Conservation (phyloP, 2,329 filamentous ascomycete species). For the Alternaria panax region DNA sequence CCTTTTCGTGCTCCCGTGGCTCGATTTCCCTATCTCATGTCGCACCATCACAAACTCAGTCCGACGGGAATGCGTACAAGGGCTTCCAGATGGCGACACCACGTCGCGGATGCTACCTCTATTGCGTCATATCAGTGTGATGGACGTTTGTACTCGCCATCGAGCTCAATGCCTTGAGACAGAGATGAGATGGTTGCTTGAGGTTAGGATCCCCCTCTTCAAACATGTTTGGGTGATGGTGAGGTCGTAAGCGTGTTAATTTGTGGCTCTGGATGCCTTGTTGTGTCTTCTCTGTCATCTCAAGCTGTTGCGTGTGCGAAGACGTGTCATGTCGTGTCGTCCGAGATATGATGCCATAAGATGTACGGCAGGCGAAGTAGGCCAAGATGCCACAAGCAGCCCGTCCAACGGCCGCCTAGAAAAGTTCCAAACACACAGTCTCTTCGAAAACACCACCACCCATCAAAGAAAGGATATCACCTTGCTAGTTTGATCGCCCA, state of each 20-base stretch:
- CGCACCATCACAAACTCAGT: neutral
- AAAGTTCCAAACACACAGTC: neutral
- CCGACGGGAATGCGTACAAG: neutral
- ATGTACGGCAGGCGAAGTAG: neutral
- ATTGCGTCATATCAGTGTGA: neutral
- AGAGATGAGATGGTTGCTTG: neutral
- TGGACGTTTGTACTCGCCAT: neutral
- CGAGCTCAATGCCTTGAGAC: neutral
- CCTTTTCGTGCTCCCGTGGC: neutral
- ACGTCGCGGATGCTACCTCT: neutral
- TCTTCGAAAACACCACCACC: neutral
- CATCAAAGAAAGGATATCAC: neutral
- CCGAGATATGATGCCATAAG: neutral
- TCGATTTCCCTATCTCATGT: neutral
- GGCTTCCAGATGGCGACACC: neutral
- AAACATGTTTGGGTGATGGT: neutral
- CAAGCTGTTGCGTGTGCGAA: neutral
- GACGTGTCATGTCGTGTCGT: neutral
- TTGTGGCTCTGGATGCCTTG: neutral
- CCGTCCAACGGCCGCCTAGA: too few relatives aligned
- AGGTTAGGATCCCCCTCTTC: neutral
- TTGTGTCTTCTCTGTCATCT: neutral
- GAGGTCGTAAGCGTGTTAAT: neutral
- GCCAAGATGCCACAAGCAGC: neutral
- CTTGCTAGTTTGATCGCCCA: neutral